Conservation (phyloP, 495 filamentous ascomycete species). For the Podospora pseudopauciseta region DNA sequence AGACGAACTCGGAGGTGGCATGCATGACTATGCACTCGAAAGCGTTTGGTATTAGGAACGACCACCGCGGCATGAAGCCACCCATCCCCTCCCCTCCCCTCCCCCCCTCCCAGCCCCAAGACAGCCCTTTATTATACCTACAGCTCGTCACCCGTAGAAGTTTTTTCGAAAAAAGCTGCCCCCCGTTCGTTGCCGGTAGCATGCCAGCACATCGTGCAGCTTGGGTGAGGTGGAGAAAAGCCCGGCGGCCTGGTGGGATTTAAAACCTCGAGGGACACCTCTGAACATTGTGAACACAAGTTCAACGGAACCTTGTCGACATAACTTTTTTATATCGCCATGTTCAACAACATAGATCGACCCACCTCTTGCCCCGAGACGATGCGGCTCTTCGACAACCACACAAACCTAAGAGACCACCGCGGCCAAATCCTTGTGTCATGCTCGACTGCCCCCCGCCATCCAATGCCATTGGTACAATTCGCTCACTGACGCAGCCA, state of each 20-base stretch:
- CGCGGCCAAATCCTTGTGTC: constrained; percentile 22
- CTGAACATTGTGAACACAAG: background rate
- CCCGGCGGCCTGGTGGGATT: constrained; percentile 23
- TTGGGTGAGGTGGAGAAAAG: constrained; percentile 33
- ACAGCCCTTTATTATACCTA: constrained; percentile 20
- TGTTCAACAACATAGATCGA: background rate
- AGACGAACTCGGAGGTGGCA: constrained; percentile 13
- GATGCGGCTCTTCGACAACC: constrained; percentile 29
- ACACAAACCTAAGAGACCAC: constrained; percentile 6
- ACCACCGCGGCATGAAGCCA: constrained; percentile 22
- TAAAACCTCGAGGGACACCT: constrained; percentile 16
- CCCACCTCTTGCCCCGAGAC: background rate
- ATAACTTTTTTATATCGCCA: background rate
- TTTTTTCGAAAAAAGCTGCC: constrained; percentile 19
- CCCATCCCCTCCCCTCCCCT: constrained; percentile 14
- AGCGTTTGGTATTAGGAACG: constrained; percentile 3
- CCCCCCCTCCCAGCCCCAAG: background rate
- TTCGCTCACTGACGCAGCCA: constrained; percentile 24
- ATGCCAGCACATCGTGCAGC: constrained; percentile 42
- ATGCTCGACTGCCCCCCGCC: constrained; percentile 19
- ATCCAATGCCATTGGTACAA: constrained; percentile 32
- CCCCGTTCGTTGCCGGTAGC: constrained; percentile 24
- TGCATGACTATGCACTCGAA: constrained; percentile 17
- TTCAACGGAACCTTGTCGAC: background rate
- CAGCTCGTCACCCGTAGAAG: constrained; percentile 28